phyloP scores from a whole-genome alignment of 169 alveolate species.

The Plasmodium cynomolgi region DNA sequence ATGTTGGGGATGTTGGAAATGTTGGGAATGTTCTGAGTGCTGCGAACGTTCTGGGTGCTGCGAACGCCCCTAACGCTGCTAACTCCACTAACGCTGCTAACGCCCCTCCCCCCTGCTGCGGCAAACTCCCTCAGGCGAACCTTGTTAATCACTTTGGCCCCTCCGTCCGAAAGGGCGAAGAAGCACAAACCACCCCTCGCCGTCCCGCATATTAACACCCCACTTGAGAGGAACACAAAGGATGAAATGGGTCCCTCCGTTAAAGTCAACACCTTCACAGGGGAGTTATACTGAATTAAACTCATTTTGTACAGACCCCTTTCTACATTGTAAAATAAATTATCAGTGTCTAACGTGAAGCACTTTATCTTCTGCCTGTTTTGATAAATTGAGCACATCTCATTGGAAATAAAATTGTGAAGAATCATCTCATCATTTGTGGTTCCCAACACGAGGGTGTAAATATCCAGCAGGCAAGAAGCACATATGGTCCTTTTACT shows the following conservation, averaged over 20 bases:
- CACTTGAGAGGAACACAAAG: slow-evolving; percentile 37
- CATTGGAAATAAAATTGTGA: slow-evolving; percentile 15
- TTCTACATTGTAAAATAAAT: slow-evolving; percentile 28
- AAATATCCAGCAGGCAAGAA: slow-evolving; percentile 11
- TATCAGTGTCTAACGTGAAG: background rate
- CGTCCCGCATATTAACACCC: slow-evolving; percentile 43
- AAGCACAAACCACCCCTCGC: slow-evolving; percentile 26
- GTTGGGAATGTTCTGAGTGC: background rate
- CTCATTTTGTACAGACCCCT: slow-evolving; percentile 40
- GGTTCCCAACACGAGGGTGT: slow-evolving; percentile 38
- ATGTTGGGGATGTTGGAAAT: too few relatives aligned
- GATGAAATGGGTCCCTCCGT: slow-evolving; percentile 1
- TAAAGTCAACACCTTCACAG: slow-evolving; percentile 14
- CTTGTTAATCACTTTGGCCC: slow-evolving; percentile 28
- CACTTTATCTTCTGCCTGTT: slow-evolving; percentile 11
- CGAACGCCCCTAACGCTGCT: background rate
- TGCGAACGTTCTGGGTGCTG: too few relatives aligned
- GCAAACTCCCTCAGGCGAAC: background rate
- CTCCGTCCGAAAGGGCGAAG: slow-evolving; percentile 9
- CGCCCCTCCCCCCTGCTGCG: background rate
- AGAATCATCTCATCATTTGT: slow-evolving; percentile 13
- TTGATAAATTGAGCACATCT: slow-evolving; percentile 1
- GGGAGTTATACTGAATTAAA: slow-evolving; percentile 10
- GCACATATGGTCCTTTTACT: background rate
- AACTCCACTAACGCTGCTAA: background rate